A percentile compares a stretch with the other conserved stretches of the same genome.
Conservation (phyloP, 306 rosid genomes). For the Rubus idaeus region DNA sequence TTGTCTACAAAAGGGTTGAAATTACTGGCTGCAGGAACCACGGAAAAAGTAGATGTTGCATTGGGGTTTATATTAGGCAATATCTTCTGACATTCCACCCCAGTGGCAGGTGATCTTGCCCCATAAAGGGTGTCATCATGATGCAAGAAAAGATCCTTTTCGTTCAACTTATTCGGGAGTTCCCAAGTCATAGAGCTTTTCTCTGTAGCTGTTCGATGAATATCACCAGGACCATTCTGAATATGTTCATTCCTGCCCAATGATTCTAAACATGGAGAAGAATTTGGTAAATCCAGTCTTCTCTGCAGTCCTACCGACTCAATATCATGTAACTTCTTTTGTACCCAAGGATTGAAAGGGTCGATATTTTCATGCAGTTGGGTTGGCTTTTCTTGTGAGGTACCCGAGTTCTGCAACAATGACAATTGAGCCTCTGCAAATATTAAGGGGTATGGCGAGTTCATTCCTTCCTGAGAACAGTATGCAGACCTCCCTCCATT, state of each 20-base stretch:
- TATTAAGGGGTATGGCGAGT: constrained; percentile 46
- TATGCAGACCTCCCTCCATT: constrained; percentile 51
- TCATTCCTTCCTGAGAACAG: constrained; percentile 53
- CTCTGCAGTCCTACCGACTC: constrained; percentile 41
- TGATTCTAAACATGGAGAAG: constrained; percentile 38
- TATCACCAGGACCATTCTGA: constrained; percentile 30
- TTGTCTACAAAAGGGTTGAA: constrained; percentile 21
- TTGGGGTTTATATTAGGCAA: constrained; percentile 32
- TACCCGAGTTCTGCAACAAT: constrained; percentile 35
- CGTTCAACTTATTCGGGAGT: constrained; percentile 20
- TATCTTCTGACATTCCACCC: constrained; percentile 30
- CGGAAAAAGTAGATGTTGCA: constrained; percentile 29
- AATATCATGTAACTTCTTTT: constrained; percentile 33
- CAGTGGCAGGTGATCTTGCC: constrained; percentile 35
- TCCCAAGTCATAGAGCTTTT: constrained; percentile 31
- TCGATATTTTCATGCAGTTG: constrained; percentile 35
- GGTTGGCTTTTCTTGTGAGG: constrained; percentile 36
- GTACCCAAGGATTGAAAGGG: constrained; percentile 36
- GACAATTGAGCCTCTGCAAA: constrained; percentile 44
- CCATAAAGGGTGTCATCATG: constrained; percentile 41
- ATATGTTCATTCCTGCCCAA: constrained; percentile 32
- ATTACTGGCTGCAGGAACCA: constrained; percentile 25
- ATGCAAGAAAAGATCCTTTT: constrained; percentile 27
- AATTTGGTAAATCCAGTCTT: constrained; percentile 37
- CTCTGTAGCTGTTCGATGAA: constrained; percentile 27